A percentile compares a stretch with the other conserved stretches of the same genome.
Evolutionary conservation across 2,329 filamentous ascomycete species (phyloP).

Genomic region (Aspergillus brasiliensis): DNA sequence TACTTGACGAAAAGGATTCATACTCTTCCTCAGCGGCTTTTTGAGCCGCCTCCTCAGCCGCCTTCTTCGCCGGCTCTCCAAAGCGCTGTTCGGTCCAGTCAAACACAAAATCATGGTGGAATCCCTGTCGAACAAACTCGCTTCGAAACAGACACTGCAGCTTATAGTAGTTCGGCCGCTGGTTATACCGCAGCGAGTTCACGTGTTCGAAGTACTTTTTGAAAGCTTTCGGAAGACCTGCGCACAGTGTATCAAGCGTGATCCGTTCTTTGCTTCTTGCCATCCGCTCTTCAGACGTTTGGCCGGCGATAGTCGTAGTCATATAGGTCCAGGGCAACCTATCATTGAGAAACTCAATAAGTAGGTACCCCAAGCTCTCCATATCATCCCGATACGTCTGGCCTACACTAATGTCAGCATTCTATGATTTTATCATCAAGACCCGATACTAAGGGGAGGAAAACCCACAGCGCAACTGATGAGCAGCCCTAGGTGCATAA

Average conservation of each 20-base stretch:
- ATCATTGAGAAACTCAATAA: not conserved
- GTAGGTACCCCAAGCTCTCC: not conserved
- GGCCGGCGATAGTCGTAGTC: not conserved
- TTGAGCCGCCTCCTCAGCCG: no score
- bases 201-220: not conserved
- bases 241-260: not conserved
- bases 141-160: not conserved
- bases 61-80: no score
- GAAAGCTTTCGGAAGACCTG: not conserved
- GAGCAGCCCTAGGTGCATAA: not conserved
- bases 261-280: not conserved
- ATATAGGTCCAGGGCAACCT: not conserved
- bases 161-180: not conserved
- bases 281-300: not conserved
- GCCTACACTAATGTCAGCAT: not conserved
- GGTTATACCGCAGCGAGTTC: not conserved
- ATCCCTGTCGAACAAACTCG: not conserved
- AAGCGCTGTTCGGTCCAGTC: conserved; percentile 3
- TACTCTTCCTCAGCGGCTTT: no score
- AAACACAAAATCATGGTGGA: not conserved
- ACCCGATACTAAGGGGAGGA: no score
- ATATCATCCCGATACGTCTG: conserved; percentile 1
- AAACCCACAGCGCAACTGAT: not conserved
- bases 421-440: no score
- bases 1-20: no score